Evolutionary conservation across 345 rosid species (phyloP), one percentile per base, ranked within the genome.

Genomic region (Citrus trifoliata): DNA sequence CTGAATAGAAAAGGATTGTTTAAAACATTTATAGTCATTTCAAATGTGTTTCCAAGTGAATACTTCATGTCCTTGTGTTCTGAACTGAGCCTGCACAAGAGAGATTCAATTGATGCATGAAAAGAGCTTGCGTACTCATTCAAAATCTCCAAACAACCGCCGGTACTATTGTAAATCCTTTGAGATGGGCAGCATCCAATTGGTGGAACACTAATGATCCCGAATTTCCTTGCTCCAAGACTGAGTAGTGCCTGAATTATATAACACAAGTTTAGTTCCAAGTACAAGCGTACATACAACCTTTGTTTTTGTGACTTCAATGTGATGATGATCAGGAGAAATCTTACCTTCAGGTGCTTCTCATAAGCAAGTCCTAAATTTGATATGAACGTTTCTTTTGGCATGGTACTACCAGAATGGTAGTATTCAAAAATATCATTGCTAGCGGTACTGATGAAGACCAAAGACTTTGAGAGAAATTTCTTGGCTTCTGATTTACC

Each of bases 111-210:
- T 22, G 35, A 48, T 10, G 74, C 70, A 62, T 85, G 74, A 80
- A 89, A 86, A 53, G 75, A 75, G 18, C 18, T 38, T 0, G 93
- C 88, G 38, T 77, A 78, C 6, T 80, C 84, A 73, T 89, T 88
- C 82, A 89, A 55, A 16, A 70, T 87, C 74, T 81, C 89, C 77
- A 82, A 67, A 46, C 93, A 89, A 21, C 85, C 92, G 5, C 81
- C 83, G 2, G 82, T 80, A 0, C 71, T 53, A n/a, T 82, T 83
- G 25, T 16, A 59, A 82, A 68, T 13, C 80, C 91, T 88, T 75
- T 79, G 88, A 53, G 87, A 82, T 68, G 90, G 95, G 70, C 93
- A 89, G 56, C 91, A 89, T n/a, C 91, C 93, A 6, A 87, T 82
- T 3, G 93, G 90, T 10, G 89, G 84, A 60, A 89, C 81, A 46